Percentiles rank a stretch among this genome's conserved stretches.
Evolutionary conservation across 1,284 basidiomycete species (phyloP).

Genomic region (Ganoderma boninense): DNA sequence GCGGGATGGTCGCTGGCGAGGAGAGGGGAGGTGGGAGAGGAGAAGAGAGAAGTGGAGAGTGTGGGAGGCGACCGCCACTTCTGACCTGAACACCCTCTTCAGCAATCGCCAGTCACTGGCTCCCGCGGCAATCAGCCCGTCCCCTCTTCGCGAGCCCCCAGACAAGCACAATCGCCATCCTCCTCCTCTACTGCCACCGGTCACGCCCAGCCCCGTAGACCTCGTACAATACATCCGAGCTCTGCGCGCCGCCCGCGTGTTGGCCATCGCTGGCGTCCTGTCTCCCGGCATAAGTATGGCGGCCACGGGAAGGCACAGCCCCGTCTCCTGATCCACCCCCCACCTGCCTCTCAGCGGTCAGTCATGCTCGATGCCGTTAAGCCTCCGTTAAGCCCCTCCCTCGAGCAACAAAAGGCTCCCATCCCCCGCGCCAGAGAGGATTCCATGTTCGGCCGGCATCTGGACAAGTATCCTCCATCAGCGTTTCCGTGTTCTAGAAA

Average conservation of each 20-base stretch:
- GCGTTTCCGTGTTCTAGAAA: slow-evolving; percentile 6
- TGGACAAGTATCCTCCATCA: background rate
- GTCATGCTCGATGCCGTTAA: slow-evolving; percentile 15
- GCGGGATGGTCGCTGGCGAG: slow-evolving; percentile 21
- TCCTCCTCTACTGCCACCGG: background rate
- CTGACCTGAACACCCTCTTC: slow-evolving; percentile 13
- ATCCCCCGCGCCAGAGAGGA: background rate
- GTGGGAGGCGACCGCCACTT: slow-evolving; percentile 27
- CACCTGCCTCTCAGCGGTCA: background rate
- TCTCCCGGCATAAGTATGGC: background rate
- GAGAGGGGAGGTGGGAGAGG: slow-evolving; percentile 26
- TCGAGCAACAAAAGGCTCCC: background rate
- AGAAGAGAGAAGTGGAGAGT: slow-evolving; percentile 30
- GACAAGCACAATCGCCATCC: slow-evolving; percentile 3
- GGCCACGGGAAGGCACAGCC: background rate
- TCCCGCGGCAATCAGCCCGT: slow-evolving; percentile 29
- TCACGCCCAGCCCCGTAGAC: background rate
- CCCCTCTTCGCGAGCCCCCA: background rate
- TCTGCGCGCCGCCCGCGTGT: background rate
- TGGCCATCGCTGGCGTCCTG: background rate
- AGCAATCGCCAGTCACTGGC: slow-evolving; percentile 13
- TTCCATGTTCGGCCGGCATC: background rate
- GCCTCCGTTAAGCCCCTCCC: background rate
- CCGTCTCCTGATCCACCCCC: slow-evolving; percentile 10
- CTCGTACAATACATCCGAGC: slow-evolving; percentile 5